Percentiles rank a stretch among this genome's conserved stretches.
phyloP scores from a whole-genome alignment of 148 eudicot genomes.

The Arbutus unedo region DNA sequence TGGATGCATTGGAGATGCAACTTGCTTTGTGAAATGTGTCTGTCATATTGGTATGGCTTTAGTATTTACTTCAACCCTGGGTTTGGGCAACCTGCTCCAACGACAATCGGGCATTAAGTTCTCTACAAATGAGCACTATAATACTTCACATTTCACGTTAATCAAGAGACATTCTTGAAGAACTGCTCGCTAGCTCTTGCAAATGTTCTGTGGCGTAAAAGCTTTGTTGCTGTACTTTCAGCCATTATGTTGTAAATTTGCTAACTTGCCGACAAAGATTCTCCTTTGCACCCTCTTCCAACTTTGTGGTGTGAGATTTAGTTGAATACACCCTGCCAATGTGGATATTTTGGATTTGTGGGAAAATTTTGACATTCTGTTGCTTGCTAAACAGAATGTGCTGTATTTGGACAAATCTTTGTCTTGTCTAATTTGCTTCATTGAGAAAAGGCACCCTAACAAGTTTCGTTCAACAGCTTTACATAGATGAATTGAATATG shows the following conservation, averaged over 20 bases:
- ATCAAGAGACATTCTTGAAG: background rate
- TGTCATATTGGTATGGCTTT: background rate
- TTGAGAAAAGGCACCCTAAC: background rate
- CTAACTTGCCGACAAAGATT: background rate
- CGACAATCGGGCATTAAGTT: background rate
- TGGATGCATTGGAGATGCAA: background rate
- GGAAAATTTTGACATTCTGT: background rate
- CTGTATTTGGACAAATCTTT: background rate
- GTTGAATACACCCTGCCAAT: background rate
- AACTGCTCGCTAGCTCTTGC: background rate
- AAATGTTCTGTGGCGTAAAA: background rate
- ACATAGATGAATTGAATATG: background rate
- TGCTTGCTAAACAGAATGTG: background rate
- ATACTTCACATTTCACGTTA: background rate
- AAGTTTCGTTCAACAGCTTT: background rate
- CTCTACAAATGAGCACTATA: background rate
- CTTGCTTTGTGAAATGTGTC: background rate
- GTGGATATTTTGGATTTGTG: background rate
- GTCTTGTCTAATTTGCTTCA: background rate
- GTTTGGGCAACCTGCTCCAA: background rate
- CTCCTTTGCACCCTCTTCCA: background rate
- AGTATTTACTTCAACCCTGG: background rate
- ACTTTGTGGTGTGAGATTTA: background rate
- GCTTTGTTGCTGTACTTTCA: background rate
- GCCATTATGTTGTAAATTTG: background rate